Percentiles rank a stretch among this genome's conserved stretches.
Conservation (phyloP, 768 basidiomycete genomes). For the Mycena vitilis region DNA sequence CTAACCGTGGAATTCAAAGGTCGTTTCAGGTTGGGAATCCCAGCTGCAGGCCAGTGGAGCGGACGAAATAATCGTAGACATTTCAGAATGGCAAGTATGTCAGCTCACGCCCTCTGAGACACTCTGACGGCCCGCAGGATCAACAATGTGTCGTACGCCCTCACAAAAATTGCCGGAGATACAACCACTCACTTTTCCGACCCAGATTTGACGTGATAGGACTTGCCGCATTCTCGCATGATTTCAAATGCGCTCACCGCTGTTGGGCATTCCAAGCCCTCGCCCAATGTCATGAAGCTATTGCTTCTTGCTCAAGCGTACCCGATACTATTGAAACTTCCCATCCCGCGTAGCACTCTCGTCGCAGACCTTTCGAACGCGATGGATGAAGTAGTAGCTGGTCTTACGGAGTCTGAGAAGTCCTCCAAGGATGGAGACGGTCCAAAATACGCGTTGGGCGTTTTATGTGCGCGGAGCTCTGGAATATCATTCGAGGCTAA, state of each 20-base stretch:
- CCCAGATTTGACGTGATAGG: constrained; percentile 53
- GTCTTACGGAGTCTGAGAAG: not conserved
- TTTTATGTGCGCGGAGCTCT: not conserved
- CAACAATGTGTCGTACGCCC: constrained; percentile 16
- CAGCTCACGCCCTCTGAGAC: no score
- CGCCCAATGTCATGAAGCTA: constrained; percentile 6
- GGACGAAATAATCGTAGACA: constrained; percentile 13
- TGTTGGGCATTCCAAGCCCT: constrained; percentile 11
- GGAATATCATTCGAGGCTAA: not conserved
- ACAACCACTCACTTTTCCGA: not conserved
- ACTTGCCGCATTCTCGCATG: constrained; percentile 54
- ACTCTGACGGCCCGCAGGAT: constrained; percentile 1
- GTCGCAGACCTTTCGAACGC: constrained; percentile 15
- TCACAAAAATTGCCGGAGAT: not conserved
- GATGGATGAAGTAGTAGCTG: constrained; percentile 16
- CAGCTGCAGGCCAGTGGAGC: constrained; percentile 3
- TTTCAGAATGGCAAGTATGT: constrained; percentile 22
- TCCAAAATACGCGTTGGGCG: constrained; percentile 10
- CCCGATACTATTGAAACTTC: constrained; percentile 2
- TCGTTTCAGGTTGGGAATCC: constrained; percentile 17
- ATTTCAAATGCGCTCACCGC: constrained; percentile 44
- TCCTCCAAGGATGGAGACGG: not conserved
- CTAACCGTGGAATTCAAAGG: not conserved
- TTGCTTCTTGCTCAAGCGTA: constrained; percentile 2
- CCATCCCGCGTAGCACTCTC: constrained; percentile 10